Percentiles rank a stretch among this genome's conserved stretches.
Evolutionary conservation across 768 basidiomycete genomes (phyloP).

Genomic region (Leucosporidium creatinivorum): DNA sequence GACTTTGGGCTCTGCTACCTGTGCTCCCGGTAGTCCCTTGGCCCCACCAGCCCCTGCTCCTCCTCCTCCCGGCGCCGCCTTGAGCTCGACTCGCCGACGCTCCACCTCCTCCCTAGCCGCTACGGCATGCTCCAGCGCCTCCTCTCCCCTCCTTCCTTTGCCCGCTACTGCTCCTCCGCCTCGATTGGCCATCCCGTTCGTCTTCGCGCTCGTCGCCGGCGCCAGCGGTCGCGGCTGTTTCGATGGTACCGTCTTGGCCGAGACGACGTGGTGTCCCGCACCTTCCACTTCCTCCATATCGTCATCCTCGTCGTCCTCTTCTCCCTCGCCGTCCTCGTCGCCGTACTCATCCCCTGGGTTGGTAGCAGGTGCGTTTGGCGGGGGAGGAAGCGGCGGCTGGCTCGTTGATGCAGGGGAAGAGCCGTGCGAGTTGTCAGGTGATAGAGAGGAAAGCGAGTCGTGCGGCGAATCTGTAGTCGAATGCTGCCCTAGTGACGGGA

Average conservation of each 20-base stretch:
- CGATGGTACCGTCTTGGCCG: slow-evolving; percentile 18
- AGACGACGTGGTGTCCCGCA: slow-evolving; percentile 8
- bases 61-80: slow-evolving; percentile 6
- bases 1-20: slow-evolving; percentile 1
- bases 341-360: neutral
- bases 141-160: slow-evolving; percentile 28
- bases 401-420: no score
- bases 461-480: neutral
- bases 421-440: no score
- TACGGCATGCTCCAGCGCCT: slow-evolving; percentile 29
- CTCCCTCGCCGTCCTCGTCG: neutral
- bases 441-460: slow-evolving; percentile 17
- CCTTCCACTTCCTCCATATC: neutral
- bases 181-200: neutral
- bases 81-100: slow-evolving; percentile 20
- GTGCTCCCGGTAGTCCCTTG: neutral
- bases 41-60: slow-evolving; percentile 3
- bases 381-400: no score
- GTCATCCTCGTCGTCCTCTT: neutral
- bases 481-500: neutral
- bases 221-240: slow-evolving; percentile 5
- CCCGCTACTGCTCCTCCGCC: slow-evolving; percentile 20
- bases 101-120: slow-evolving; percentile 34
- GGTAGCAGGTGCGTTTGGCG: neutral
- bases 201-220: no score